Conservation (phyloP, 306 rosid species). For the Cicer yamashitae region DNA sequence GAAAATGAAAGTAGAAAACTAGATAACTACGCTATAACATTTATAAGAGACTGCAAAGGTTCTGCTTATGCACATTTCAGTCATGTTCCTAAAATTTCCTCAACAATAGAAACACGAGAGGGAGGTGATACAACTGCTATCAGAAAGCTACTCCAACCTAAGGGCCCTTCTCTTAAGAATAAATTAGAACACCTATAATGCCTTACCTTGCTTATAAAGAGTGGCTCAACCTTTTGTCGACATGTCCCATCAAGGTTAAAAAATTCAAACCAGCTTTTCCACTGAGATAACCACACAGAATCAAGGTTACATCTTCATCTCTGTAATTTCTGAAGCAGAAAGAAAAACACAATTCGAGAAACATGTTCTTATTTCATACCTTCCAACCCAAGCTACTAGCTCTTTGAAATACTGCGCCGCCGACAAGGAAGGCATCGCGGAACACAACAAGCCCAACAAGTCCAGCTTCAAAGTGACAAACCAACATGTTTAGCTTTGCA, state of each 20-base stretch:
- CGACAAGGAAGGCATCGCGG: conserved; percentile 82
- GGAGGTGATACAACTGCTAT: conserved; percentile 32
- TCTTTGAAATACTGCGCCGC: conserved; percentile 81
- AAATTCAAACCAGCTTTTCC: conserved; percentile 83
- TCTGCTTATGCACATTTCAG: conserved; percentile 4
- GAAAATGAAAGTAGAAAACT: neutral
- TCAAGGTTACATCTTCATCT: conserved; percentile 31
- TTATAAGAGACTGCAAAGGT: conserved; percentile 7
- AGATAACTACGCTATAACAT: neutral
- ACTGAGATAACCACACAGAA: conserved; percentile 55
- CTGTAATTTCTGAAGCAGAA: conserved; percentile 30
- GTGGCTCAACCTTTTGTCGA: conserved; percentile 88
- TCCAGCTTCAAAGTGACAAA: conserved; percentile 68
- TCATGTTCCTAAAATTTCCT: conserved; percentile 29
- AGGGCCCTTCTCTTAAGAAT: neutral
- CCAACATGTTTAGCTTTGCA: conserved; percentile 27
- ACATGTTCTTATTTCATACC: conserved; percentile 52
- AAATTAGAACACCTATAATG: conserved; percentile 1
- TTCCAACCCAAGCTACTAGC: conserved; percentile 84
- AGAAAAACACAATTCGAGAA: conserved; percentile 5
- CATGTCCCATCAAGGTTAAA: conserved; percentile 72
- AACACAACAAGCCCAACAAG: conserved; percentile 86
- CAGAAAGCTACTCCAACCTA: neutral
- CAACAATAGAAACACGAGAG: neutral
- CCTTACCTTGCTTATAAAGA: conserved; percentile 87